Base-by-base conservation (phyloP, 2,329 filamentous ascomycete genomes). In the Samsoniella hepiali region DNA sequence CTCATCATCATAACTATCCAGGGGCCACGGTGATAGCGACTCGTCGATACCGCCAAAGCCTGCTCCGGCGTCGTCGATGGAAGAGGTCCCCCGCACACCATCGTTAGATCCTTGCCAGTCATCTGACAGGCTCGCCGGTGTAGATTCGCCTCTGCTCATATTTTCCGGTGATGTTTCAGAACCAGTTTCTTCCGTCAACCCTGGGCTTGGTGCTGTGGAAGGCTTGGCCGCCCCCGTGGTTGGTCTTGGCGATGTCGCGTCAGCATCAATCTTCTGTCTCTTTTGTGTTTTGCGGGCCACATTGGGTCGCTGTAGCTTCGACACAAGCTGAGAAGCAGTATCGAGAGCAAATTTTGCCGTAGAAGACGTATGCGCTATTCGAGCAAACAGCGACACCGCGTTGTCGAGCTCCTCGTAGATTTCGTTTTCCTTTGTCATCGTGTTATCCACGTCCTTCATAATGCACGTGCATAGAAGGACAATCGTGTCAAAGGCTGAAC, bases 391-490 rank as follows among this genome's bases (percentile, higher is more conserved):
- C 8, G 58, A 54, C 50, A 62, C 49, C 9, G 58, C 58, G 38
- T 62, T 54, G 13, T 62, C 58, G 31, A 62, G 38, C 15, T 55
- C 58, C 31, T 62, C 27, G 22, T 54, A 62, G 2, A 62, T 13
- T 31, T 62, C 58, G 4, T 47, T 38, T 38, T 55, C 38, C n/a
- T 54, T 74, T 3, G 77, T 75, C 5, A 83, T 71, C 8, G 69
- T 72, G 22, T 70, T 67, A 32, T 78, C 72, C 27, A 71, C 68
- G 64, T 84, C 82, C 62, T 84, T 81, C 8, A 83, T 75, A 5
- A 84, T 72, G 4, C 81, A 78, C 0, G 81, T 83, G 70, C 80
- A 83, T 5, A 84, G 68, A 17, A 82, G 72, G 0, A 82, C 79
- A 1, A 80, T 76, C 0, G 79, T 82, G 65, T 84, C 81, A 58